These are phyloP conservation scores for Eryngium alpinum DNA, from an alignment of 140 eudicot species.

Conservation along the genomic window DNA sequence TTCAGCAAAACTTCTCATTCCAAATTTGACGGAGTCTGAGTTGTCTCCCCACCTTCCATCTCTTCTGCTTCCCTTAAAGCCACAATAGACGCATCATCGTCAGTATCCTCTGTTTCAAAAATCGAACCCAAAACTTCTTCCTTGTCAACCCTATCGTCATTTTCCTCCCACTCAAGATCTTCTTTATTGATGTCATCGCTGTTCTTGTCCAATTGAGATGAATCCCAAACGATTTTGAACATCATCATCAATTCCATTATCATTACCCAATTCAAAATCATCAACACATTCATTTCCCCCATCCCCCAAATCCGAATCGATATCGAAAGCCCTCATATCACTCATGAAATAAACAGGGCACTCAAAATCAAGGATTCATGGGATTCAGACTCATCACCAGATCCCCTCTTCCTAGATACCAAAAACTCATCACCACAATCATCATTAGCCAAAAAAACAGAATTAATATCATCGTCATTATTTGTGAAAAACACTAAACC, in stretches of 20 bases:
- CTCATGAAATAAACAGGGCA: constrained; percentile 11
- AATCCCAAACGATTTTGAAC: too few species aligned
- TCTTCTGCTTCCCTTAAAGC: constrained; percentile 6
- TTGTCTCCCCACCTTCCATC: constrained; percentile 12
- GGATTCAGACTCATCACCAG: neutral
- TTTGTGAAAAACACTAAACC: neutral
- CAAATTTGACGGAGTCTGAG: constrained; percentile 2
- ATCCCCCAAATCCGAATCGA: constrained; percentile 24
- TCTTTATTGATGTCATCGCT: constrained; percentile 22
- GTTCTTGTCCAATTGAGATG: too few species aligned
- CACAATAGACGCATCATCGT: constrained; percentile 15
- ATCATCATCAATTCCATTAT: too few species aligned
- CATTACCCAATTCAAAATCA: neutral
- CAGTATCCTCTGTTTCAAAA: constrained; percentile 29
- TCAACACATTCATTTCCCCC: neutral
- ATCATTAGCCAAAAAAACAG: too few species aligned
- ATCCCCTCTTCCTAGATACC: constrained; percentile 3
- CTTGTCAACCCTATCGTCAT: too few species aligned
- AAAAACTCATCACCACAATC: neutral
- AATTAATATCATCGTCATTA: neutral
- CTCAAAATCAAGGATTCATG: neutral
- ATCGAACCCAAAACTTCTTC: constrained; percentile 31
- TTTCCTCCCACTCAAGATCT: neutral
- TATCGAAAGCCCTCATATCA: constrained; percentile 29
- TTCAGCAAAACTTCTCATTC: constrained; percentile 64